phyloP scores from a whole-genome alignment of 768 basidiomycete species.

The Boletus vinaceobasis region DNA sequence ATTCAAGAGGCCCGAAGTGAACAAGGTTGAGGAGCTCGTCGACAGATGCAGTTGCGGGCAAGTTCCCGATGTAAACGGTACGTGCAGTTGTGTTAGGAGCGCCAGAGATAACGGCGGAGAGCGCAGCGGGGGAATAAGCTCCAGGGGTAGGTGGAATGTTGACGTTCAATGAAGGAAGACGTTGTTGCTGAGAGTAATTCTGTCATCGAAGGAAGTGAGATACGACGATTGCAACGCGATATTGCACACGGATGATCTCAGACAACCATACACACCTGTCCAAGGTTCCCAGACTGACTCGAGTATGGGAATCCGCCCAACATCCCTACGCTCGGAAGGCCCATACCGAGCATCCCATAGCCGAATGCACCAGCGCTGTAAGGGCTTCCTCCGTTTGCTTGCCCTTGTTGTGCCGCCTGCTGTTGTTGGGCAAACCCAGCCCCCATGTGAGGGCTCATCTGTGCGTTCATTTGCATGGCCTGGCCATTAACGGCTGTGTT shows the following conservation, averaged over 20 bases:
- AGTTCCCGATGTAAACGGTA: constrained; percentile 96
- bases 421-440: constrained; percentile 51
- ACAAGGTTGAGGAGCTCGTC: constrained; percentile 98
- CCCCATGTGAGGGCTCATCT: constrained; percentile 68
- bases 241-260: not conserved
- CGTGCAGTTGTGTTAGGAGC: constrained; percentile 64
- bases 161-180: constrained; percentile 62
- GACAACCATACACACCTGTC: constrained; percentile 44
- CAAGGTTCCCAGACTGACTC: constrained; percentile 66
- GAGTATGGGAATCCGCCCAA: constrained; percentile 70
- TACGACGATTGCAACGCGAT: not conserved
- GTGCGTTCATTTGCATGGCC: constrained; percentile 44
- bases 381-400: constrained; percentile 45
- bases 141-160: constrained; percentile 70
- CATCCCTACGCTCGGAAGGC: constrained; percentile 70
- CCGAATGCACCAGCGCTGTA: constrained; percentile 54
- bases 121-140: constrained; percentile 75
- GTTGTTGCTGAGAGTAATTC: constrained; percentile 44
- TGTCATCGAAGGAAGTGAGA: constrained; percentile 20
- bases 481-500: constrained; percentile 53
- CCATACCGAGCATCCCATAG: constrained; percentile 81
- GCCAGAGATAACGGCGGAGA: constrained; percentile 67
- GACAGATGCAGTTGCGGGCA: constrained; percentile 92
- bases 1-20: constrained; percentile 95
- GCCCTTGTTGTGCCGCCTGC: constrained; percentile 30